These are phyloP conservation scores for Ramularia collo-cygni DNA, from an alignment of 2,329 filamentous ascomycete genomes.

Conservation along the genomic window DNA sequence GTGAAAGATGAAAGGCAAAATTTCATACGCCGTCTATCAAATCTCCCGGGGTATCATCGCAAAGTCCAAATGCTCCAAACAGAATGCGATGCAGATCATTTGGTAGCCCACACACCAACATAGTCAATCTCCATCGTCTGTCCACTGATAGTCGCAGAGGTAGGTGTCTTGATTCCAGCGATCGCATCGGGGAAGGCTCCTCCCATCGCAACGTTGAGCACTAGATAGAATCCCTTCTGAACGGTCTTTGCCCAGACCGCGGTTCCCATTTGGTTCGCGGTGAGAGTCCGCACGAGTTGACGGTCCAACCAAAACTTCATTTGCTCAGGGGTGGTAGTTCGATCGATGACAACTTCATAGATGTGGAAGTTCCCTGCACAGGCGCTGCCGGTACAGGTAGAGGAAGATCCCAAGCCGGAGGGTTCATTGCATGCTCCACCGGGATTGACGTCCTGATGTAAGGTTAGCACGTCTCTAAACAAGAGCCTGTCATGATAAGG, in stretches of 20 bases:
- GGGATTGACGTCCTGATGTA: conserved; percentile 20
- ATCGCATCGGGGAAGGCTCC: conserved; percentile 25
- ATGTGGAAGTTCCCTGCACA: conserved; percentile 26
- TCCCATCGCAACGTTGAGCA: conserved; percentile 28
- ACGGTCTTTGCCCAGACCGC: conserved; percentile 21
- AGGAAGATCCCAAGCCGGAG: conserved; percentile 16
- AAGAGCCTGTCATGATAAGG: not conserved
- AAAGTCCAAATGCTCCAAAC: no score
- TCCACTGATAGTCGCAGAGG: conserved; percentile 12
- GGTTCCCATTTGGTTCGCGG: conserved; percentile 18
- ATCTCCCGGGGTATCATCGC: no score
- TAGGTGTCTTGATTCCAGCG: conserved; percentile 23
- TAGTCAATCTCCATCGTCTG: conserved; percentile 19
- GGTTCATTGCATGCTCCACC: conserved; percentile 29
- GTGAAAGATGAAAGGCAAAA: no score
- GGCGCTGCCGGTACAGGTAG: conserved; percentile 9
- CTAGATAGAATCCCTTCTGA: conserved; percentile 23
- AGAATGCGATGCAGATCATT: not conserved
- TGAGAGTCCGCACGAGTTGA: conserved; percentile 17
- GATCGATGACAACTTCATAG: conserved; percentile 28
- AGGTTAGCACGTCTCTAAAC: not conserved
- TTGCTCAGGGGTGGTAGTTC: conserved; percentile 15
- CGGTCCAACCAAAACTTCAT: conserved; percentile 26
- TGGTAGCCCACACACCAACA: conserved; percentile 20
- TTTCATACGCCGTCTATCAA: no score